Evolutionary conservation across 352 stramenopile genomes (phyloP), one percentile per base, ranked within the genome.

Genomic region (Phytopythium ostracodes): DNA sequence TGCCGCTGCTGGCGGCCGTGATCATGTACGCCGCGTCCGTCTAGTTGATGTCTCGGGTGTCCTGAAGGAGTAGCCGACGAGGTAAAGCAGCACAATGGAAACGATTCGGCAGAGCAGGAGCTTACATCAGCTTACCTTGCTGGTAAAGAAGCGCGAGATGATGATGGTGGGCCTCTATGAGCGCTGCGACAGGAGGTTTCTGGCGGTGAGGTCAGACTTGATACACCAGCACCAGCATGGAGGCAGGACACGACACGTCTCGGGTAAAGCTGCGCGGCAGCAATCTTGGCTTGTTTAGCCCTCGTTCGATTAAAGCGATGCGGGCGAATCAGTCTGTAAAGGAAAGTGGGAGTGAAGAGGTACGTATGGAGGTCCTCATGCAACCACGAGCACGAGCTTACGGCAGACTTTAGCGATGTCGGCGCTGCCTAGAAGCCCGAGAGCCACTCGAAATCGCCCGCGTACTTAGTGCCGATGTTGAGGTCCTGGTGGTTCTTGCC

Each of bases 381-480:
- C 20, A 22, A 17, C 40, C 40, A 44, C 40, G 40, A 15, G 18
- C 18, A 22, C 42, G 33, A 43, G 20, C 17, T 56, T 20, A 46
- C 31, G 29, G 33, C 50, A 51, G 31, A 27, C 33, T 5, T 11
- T 7, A 0, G 33, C 29, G n/a, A 35, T 15, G 17, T 35, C 53
- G 12, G 36, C 25, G 38, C 14, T n/a, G 40, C 24, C 52, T 86
- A 89, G 62, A 95, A 95, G 31, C 84, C 81, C 49, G 70, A 75
- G 33, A 96, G 76, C 84, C 84, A 96, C 60, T 88, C 79, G 38
- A 68, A 70, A 50, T 96, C 81, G 31, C 84, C 83, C 14, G 74
- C 76, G 56, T 93, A 96, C 63, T 74, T 60, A 29, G 73, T 70
- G 60, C 83, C 87, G 38, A 96, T 89, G 70, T 92, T 88, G 55